phyloP scores from a whole-genome alignment of 2,329 filamentous ascomycete genomes.

The Verticillium isaacii region DNA sequence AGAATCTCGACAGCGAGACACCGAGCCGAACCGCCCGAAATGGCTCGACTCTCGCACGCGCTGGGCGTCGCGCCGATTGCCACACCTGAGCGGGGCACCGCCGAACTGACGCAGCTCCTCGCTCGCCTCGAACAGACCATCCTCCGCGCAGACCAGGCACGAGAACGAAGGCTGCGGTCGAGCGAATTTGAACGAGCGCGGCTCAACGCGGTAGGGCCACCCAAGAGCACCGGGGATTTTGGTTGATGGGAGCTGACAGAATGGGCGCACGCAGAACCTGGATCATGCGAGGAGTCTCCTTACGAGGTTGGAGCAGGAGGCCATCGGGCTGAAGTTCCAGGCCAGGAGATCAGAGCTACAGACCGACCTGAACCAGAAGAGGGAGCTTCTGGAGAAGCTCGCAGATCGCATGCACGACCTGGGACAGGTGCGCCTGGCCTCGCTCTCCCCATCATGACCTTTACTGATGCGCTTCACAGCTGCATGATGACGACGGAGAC shows the following conservation, averaged over 20 bases:
- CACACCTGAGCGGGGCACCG: slow-evolving; percentile 22
- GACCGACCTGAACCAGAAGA: slow-evolving; percentile 58
- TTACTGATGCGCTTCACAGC: slow-evolving; percentile 31
- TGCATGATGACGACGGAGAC: slow-evolving; percentile 33
- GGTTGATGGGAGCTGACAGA: not conserved
- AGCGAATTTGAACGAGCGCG: slow-evolving; percentile 60
- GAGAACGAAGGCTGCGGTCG: slow-evolving; percentile 50
- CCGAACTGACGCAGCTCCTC: slow-evolving; percentile 61
- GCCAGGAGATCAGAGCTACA: slow-evolving; percentile 57
- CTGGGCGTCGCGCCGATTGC: slow-evolving; percentile 1
- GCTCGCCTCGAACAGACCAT: slow-evolving; percentile 61
- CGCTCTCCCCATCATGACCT: slow-evolving; percentile 10
- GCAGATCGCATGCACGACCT: slow-evolving; percentile 64
- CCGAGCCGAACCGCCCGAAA: not conserved
- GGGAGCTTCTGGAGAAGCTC: slow-evolving; percentile 61
- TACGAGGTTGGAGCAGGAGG: slow-evolving; percentile 66
- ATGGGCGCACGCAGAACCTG: slow-evolving; percentile 50
- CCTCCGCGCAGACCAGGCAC: slow-evolving; percentile 55
- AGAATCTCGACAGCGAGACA: not conserved
- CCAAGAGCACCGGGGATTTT: not conserved
- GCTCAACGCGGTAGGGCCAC: slow-evolving; percentile 29
- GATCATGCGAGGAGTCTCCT: slow-evolving; percentile 66
- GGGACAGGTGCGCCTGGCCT: slow-evolving; percentile 44
- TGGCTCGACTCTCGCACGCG: slow-evolving; percentile 10
- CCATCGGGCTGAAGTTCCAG: slow-evolving; percentile 52